Evolutionary conservation across 768 basidiomycete genomes (phyloP).

Genomic region (Boletus sensibilis): DNA sequence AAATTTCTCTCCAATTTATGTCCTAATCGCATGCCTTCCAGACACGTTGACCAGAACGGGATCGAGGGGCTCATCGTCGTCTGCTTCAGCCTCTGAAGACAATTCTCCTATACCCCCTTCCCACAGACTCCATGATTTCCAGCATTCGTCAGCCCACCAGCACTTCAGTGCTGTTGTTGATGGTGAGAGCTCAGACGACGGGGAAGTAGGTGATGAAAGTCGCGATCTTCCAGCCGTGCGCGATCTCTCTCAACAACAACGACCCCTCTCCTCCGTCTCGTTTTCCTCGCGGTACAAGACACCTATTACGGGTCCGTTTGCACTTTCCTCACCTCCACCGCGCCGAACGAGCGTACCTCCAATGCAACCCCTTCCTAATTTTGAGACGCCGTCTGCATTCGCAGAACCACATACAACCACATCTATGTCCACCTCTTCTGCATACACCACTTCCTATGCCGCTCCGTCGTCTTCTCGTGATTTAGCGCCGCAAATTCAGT

Average conservation of each 20-base stretch:
- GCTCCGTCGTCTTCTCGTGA: constrained; percentile 41
- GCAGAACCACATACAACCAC: constrained; percentile 42
- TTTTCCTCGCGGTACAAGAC: constrained; percentile 79
- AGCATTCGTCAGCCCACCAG: constrained; percentile 9
- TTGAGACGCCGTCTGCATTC: constrained; percentile 75
- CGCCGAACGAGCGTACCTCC: constrained; percentile 48
- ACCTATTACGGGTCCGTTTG: constrained; percentile 62
- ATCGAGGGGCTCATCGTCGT: constrained; percentile 61
- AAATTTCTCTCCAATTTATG: neutral
- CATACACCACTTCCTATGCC: constrained; percentile 39
- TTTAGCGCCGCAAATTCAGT: constrained; percentile 38
- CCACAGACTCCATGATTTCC: constrained; percentile 16
- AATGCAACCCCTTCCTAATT: constrained; percentile 70
- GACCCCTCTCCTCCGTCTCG: constrained; percentile 65
- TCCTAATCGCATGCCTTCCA: constrained; percentile 10
- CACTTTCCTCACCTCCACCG: constrained; percentile 54
- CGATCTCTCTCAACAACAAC: constrained; percentile 39
- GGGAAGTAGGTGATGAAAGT: constrained; percentile 49
- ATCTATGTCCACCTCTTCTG: constrained; percentile 38
- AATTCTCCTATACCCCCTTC: constrained; percentile 21
- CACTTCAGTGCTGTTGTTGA: constrained; percentile 24
- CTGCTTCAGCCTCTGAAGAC: constrained; percentile 56
- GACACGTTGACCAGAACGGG: constrained; percentile 40
- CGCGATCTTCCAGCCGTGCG: constrained; percentile 41
- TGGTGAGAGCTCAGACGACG: constrained; percentile 45